Evolutionary conservation across 257 asterid species (phyloP), one percentile per base, ranked within the genome.

Genomic region (Buddleja alternifolia): DNA sequence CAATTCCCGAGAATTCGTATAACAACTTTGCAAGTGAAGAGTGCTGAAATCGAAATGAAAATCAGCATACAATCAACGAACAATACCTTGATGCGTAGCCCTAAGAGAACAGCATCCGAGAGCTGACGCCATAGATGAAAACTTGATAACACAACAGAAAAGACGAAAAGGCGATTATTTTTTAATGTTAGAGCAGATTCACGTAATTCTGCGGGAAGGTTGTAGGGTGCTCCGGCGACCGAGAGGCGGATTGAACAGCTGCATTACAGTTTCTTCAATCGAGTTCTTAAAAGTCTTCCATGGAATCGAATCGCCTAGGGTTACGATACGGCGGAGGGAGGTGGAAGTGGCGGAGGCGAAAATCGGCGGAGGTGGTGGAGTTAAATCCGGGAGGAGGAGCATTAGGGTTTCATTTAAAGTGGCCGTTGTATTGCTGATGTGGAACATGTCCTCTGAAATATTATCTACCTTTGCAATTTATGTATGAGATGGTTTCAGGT

Each of bases 21-120:
- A 29, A 29, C 34, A 39, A 6, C 20, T 57, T 37, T 7, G 67
- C 57, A 40, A 0, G 39, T 6, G 51, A 16, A 67, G 47, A 25
- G 5, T 1, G 16, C 63, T 32, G 24, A 29, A 39, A 37, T 11
- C 15, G 2, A 52, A 36, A 51, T 23, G 36, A 25, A 7, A 1
- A 36, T 32, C 23, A 4, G 60, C 62, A 63, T 0, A 7, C 14
- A 4, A 53, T 3, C 23, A 29, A 58, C 7, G 10, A 11, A 16
- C 7, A 14, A 20, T 68, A 82, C 87, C 85, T 63, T 55, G 71
- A 55, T 64, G 61, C 46, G 65, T 60, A 62, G 70, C 60, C 45
- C 71, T 82, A 65, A 82, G 54, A 24, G 79, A 74, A 51, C n/a
- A 82, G 25, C 71, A 82, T 60, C 73, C 83, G 41, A 79, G 34